A percentile compares a stretch with the other conserved stretches of the same genome.
Evolutionary conservation across 2,329 filamentous ascomycete genomes (phyloP).

Genomic region (Xylariales sp.): DNA sequence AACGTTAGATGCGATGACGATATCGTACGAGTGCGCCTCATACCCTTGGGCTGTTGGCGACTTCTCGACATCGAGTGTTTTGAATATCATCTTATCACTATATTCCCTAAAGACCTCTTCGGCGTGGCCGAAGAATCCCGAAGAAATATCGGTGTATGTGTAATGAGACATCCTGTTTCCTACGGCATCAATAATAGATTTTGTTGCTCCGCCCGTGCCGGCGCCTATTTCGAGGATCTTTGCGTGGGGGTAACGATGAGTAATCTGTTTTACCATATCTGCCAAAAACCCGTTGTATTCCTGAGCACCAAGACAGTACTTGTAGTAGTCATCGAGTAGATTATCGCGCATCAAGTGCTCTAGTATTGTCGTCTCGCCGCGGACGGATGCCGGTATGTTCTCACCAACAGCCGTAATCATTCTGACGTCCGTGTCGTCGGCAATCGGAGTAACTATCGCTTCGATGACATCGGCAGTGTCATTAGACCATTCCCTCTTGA

Average conservation of each 20-base stretch:
- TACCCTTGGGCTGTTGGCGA: slow-evolving; percentile 49
- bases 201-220: slow-evolving; percentile 56
- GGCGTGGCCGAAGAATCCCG: slow-evolving; percentile 53
- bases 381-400: slow-evolving; percentile 48
- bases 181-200: slow-evolving; percentile 49
- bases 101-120: slow-evolving; percentile 46
- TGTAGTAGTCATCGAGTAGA: slow-evolving; percentile 45
- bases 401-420: slow-evolving; percentile 48
- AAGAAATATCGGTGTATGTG: slow-evolving; percentile 58
- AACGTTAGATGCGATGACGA: slow-evolving; percentile 51
- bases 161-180: slow-evolving; percentile 52
- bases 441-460: neutral
- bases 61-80: slow-evolving; percentile 48
- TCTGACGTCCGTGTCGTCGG: slow-evolving; percentile 27
- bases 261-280: slow-evolving; percentile 50
- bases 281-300: slow-evolving; percentile 40
- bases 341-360: slow-evolving; percentile 49
- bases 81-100: slow-evolving; percentile 49
- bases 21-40: slow-evolving; percentile 44
- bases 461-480: slow-evolving; percentile 16
- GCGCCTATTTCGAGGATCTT: slow-evolving; percentile 55
- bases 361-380: slow-evolving; percentile 49
- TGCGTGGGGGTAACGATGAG: slow-evolving; percentile 46
- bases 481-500: slow-evolving; percentile 13
- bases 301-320: slow-evolving; percentile 32